Evolutionary conservation across 257 asterid species (phyloP), one percentile per base, ranked within the genome.

Genomic region (Avicennia marina): DNA sequence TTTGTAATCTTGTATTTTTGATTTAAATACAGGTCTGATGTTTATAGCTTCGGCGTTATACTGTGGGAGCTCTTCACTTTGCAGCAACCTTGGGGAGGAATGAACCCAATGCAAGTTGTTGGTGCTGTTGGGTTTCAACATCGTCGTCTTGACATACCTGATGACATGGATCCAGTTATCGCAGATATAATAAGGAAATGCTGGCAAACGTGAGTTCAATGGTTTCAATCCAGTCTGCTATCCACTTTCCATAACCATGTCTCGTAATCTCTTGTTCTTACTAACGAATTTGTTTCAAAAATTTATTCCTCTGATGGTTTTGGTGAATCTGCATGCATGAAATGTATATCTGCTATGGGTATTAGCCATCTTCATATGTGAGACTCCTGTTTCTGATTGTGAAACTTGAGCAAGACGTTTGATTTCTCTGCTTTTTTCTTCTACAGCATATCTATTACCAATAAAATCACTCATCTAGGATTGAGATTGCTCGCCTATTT

Each of bases 101-200:
- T 87, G 96, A 90, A 90, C 51, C 95, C 98, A 0, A 90, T 90
- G 98, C 98, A 90, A 77, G 98, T 90, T 17, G 98, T 90, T 58
- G 98, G 98, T 29, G 98, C 98, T 1, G 98, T 90, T 55, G 98
- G 98, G 52, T 90, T 90, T 79, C 98, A 90, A 80, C 90, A 84
- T 48, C 94, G 95, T 29, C 95, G 98, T 36, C 96, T 90, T 43
- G 98, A 90, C 56, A 87, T 90, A 31, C 98, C 98, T 0, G 90
- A 84, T 36, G 69, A 85, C 68, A 67, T 81, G 71, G 95, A 90
- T 74, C 95, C 91, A 10, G 83, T 64, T 53, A 45, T 90, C 44
- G 90, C 85, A 47, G 86, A 80, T 65, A 83, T 90, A 44, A 85
- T 87, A 59, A 53, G 63, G 62, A 84, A 63, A 67, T 90, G 98